Evolutionary conservation across 208 protist species (phyloP), one percentile per base, ranked within the genome.

Genomic region (Wallacemonas rigidus): DNA sequence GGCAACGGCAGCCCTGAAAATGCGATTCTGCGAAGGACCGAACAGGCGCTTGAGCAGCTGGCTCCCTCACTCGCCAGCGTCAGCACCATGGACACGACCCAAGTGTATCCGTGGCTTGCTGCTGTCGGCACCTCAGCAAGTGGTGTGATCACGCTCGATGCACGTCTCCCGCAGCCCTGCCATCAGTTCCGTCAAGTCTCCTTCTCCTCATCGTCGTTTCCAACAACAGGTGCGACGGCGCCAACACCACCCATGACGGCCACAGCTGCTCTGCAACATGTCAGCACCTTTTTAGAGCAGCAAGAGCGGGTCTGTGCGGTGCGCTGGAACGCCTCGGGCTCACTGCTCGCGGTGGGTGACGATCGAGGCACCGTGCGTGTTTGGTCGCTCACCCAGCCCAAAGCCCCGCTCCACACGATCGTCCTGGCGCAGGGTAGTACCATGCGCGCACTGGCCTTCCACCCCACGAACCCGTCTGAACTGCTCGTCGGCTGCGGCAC

Each of bases 381-480:
- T 69, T 86, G 81, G 81, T 65, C 60, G 15, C 41, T 65, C 40
- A 39, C 60, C 3, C 60, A 65, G 43, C 60, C 60, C 38, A 65
- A n/a, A n/a, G 47, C 64, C 8, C 71, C 71, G n/a, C 62, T 75
- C 47, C 67, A 72, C 45, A 74, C 74, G 14, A 57, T 72, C 62
- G 58, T 85, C 8, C 68, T 85, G 17, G 75, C 76, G 58, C 67
- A 51, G 2, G 77, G 85, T 45, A 79, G 77, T 39, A 77, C 84
- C 38, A 73, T 90, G 15, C 88, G 87, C 45, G 90, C 87, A 1
- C 58, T 95, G 9, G 57, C 68, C 9, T 95, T 95, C 69, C 85
- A 95, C 75, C 90, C 87, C 7, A 74, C 75, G 9, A 83, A 83
- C 47, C 84, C 87, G 15, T 89, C 91, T 56, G 86, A 90, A 71